Base-by-base conservation (phyloP, 225 moss, liverwort and hornwort genomes). In the Takakia lepidozioides region DNA sequence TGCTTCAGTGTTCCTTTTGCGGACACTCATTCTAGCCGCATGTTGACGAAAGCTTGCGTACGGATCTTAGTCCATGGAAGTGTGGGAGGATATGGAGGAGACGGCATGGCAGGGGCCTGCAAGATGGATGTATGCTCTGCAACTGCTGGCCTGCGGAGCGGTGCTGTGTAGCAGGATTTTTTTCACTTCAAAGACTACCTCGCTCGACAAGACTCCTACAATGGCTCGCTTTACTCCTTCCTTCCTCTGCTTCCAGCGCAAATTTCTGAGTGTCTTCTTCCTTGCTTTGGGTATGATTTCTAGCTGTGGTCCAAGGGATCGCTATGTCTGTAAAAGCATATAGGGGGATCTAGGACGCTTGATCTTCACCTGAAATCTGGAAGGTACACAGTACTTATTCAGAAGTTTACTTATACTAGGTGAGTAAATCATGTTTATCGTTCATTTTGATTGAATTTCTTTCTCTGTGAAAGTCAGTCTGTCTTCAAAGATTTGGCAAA, bases 221-320 rank as follows among this genome's bases (percentile, higher is more conserved):
- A 52, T 62, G 38, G 56, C 63, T 37, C 68, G 57, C n/a, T 63
- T 64, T 21, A 74, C 78, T 11, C 51, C 60, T n/a, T 66, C 64
- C 5, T 86, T 86, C 21, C 60, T 48, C 43, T 55, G 53, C 14
- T 86, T 86, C 57, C 78, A 82, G 49, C 72, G 72, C 3, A 55
- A 61, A 42, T 76, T 78, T 38, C 64, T 86, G 8, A 56, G 60
- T 32, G 71, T 82, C 37, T 86, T 79, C 71, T 68, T 86, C 46
- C 78, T 78, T 32, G 78, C 74, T 48, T 59, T 67, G 17, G 48
- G 78, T 78, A 51, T 61, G 72, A 43, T 15, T 38, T 40, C 19
- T 42, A 16, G 13, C n/a, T n/a, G n/a, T 25, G 27, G 10, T 41
- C 13, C 17, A 3, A 1, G 41, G 20, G n/a, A 16, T 41, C 24